Percentiles rank a stretch among this genome's conserved stretches.
Evolutionary conservation across 441 rosid species (phyloP).

Genomic region (Geranium incanum): DNA sequence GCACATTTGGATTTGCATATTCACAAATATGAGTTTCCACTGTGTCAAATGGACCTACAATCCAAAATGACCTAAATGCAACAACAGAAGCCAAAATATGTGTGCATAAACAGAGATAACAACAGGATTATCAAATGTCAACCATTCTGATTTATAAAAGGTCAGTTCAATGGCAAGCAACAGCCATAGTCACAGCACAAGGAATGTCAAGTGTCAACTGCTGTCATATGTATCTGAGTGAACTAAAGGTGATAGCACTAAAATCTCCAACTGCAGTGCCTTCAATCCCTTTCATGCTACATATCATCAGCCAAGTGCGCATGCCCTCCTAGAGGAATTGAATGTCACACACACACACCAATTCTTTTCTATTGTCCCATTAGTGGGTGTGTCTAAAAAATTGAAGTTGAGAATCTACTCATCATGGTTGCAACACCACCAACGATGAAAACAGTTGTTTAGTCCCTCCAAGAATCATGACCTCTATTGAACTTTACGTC

Average conservation of each 20-base stretch:
- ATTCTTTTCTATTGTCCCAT: neutral
- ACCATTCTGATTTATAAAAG: neutral
- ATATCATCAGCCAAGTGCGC: neutral
- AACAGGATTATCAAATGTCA: neutral
- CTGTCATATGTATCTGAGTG: neutral
- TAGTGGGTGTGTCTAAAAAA: no score
- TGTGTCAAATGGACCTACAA: neutral
- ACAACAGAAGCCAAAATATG: no score
- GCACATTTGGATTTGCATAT: neutral
- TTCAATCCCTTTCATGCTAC: neutral
- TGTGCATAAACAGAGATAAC: no score
- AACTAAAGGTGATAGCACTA: neutral
- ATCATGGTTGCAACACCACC: conserved; percentile 18
- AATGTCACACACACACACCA: neutral
- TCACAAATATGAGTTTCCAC: neutral
- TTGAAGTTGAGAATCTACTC: conserved; percentile 32
- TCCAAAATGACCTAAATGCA: neutral
- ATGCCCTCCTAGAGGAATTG: neutral
- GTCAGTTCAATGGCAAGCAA: neutral
- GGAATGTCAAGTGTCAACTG: neutral
- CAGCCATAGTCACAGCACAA: neutral
- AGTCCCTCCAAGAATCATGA: conserved; percentile 21
- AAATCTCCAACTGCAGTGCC: neutral
- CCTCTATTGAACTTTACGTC: conserved; percentile 14
- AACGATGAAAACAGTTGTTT: conserved; percentile 7